phyloP scores from a whole-genome alignment of 192 early-diverging fungal species.

The Oehlia diaphana region DNA sequence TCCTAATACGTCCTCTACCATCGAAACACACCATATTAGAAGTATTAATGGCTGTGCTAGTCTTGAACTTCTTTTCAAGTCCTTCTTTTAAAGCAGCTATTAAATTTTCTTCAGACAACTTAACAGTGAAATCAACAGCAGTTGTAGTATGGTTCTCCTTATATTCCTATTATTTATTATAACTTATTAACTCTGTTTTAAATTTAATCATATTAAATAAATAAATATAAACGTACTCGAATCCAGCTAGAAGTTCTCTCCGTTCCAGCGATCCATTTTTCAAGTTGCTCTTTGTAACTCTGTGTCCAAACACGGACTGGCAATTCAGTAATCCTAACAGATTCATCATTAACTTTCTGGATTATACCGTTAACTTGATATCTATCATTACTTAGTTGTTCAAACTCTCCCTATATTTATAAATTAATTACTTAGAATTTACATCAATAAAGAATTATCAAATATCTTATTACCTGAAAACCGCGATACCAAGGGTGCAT shows the following conservation, averaged over 20 bases:
- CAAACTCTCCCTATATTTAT: constrained; percentile 60
- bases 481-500: constrained; percentile 97
- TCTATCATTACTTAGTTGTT: constrained; percentile 52
- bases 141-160: constrained; percentile 38
- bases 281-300: constrained; percentile 81
- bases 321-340: constrained; percentile 86
- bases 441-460: too few species aligned
- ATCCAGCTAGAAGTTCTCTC: constrained; percentile 73
- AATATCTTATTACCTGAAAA: constrained; percentile 48
- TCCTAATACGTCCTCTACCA: constrained; percentile 77
- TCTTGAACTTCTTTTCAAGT: constrained; percentile 81
- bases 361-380: constrained; percentile 73
- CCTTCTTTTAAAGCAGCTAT: constrained; percentile 72
- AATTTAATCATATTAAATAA: too few species aligned
- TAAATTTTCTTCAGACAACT: constrained; percentile 73
- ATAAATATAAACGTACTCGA: constrained; percentile 37
- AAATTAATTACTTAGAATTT: too few species aligned
- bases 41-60: constrained; percentile 68
- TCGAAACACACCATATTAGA: constrained; percentile 97
- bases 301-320: constrained; percentile 90
- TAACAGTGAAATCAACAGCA: constrained; percentile 28
- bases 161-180: neutral
- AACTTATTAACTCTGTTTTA: neutral
- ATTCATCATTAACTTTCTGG: constrained; percentile 68
- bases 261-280: constrained; percentile 65